Evolutionary conservation across 73 alveolate species (phyloP).

Genomic region (Breviolum minutum): DNA sequence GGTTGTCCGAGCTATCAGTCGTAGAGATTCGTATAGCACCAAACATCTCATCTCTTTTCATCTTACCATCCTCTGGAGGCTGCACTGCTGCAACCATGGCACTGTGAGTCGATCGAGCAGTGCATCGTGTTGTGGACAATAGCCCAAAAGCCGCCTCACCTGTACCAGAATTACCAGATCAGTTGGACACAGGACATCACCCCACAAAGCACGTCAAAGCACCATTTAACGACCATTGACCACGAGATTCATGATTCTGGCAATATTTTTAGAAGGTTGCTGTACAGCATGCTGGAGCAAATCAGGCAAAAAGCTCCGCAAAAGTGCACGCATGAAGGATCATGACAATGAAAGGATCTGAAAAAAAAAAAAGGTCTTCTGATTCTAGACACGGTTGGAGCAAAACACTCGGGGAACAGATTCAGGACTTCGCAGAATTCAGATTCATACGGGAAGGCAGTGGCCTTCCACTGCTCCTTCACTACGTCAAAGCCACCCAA

Average conservation of each 20-base stretch:
- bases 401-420: background rate
- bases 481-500: slow-evolving; percentile 96
- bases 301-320: too few species aligned
- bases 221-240: too few species aligned
- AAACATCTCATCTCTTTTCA: too few species aligned
- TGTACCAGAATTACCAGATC: background rate
- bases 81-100: background rate
- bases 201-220: too few species aligned
- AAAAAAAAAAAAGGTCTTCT: background rate
- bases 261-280: too few species aligned
- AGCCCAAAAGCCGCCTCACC: slow-evolving; percentile 96
- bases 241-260: too few species aligned
- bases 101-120: slow-evolving; percentile 97
- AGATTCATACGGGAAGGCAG: slow-evolving; percentile 90
- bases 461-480: slow-evolving; percentile 93
- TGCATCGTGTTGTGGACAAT: slow-evolving; percentile 97
- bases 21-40: background rate
- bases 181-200: background rate
- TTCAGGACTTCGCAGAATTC: background rate
- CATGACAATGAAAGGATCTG: too few species aligned
- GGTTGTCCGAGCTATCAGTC: background rate
- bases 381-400: background rate
- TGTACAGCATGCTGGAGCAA: too few species aligned
- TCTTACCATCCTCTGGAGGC: background rate
- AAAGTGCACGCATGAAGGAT: too few species aligned